Conservation (phyloP, 805 yeast species). For the Cyberlindnera euphorbiae region DNA sequence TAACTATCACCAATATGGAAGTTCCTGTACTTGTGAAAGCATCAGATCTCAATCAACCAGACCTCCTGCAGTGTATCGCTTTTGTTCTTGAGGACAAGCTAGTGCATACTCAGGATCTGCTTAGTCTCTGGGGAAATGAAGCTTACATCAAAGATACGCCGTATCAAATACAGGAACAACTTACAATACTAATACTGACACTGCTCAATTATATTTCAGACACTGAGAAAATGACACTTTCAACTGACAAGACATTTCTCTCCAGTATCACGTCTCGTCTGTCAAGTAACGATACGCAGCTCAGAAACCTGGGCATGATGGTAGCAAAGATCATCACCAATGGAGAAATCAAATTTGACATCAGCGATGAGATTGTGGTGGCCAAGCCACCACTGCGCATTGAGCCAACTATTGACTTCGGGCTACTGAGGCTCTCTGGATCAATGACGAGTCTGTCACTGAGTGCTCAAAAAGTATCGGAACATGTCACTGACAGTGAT, state of each 20-base stretch:
- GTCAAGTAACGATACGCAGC: conserved; percentile 40
- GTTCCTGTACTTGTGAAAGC: conserved; percentile 2
- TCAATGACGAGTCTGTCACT: conserved; percentile 10
- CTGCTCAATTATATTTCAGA: conserved; percentile 26
- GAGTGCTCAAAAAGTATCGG: conserved; percentile 8
- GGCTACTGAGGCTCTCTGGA: conserved; percentile 11
- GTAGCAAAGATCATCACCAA: conserved; percentile 46
- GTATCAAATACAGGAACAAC: conserved; percentile 37
- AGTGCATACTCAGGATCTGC: conserved; percentile 6
- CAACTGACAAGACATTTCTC: conserved; percentile 38
- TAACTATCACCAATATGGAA: conserved; percentile 10
- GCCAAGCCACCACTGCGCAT: conserved; percentile 3
- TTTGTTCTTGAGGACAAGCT: conserved; percentile 5
- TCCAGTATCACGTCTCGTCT: conserved; percentile 49
- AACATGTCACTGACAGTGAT: conserved; percentile 24
- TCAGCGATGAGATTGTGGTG: conserved; percentile 21
- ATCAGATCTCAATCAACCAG: conserved; percentile 6
- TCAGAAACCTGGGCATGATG: conserved; percentile 50
- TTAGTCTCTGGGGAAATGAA: conserved; percentile 34
- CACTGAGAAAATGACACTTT: conserved; percentile 26
- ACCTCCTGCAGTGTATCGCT: conserved; percentile 13
- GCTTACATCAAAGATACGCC: conserved; percentile 36
- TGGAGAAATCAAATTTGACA: conserved; percentile 26
- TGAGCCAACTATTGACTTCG: conserved; percentile 10
- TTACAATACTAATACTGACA: conserved; percentile 45